Conservation (phyloP, 371 early-diverging fungal species). For the Mucor plumbeus region DNA sequence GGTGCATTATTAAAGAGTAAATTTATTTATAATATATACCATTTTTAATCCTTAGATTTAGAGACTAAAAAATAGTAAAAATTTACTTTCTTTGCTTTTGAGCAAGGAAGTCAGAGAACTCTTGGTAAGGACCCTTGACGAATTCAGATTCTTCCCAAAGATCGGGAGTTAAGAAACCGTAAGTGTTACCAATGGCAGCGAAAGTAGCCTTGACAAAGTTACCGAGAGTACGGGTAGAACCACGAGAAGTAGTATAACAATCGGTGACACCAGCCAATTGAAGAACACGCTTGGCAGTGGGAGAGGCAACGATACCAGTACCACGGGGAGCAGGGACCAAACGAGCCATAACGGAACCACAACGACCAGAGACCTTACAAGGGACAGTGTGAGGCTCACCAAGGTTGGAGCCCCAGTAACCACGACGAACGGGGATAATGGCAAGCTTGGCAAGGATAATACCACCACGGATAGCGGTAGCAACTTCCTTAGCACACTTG, state of each 20-base stretch:
- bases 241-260: slow-evolving; percentile 96
- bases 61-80: not conserved
- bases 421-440: slow-evolving; percentile 98
- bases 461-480: slow-evolving; percentile 98
- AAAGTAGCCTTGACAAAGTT: slow-evolving; percentile 99
- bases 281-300: slow-evolving; percentile 97
- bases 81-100: slow-evolving; percentile 58
- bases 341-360: slow-evolving; percentile 96
- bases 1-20: slow-evolving; percentile 8
- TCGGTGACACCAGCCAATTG: slow-evolving; percentile 99
- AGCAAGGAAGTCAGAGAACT: slow-evolving; percentile 91
- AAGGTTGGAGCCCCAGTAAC: slow-evolving; percentile 98
- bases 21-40: slow-evolving; percentile 5
- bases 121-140: slow-evolving; percentile 92
- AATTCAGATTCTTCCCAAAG: slow-evolving; percentile 94
- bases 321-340: slow-evolving; percentile 58
- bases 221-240: slow-evolving; percentile 91
- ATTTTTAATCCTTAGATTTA: not conserved
- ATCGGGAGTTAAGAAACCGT: slow-evolving; percentile 97
- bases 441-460: slow-evolving; percentile 98
- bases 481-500: slow-evolving; percentile 99
- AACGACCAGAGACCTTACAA: slow-evolving; percentile 98
- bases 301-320: slow-evolving; percentile 98
- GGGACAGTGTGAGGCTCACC: slow-evolving; percentile 99
- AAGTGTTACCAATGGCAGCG: slow-evolving; percentile 97